Percentiles rank a stretch among this genome's conserved stretches.
Evolutionary conservation across 2,329 filamentous ascomycete species (phyloP).

Genomic region (Leptographium radiaticola): DNA sequence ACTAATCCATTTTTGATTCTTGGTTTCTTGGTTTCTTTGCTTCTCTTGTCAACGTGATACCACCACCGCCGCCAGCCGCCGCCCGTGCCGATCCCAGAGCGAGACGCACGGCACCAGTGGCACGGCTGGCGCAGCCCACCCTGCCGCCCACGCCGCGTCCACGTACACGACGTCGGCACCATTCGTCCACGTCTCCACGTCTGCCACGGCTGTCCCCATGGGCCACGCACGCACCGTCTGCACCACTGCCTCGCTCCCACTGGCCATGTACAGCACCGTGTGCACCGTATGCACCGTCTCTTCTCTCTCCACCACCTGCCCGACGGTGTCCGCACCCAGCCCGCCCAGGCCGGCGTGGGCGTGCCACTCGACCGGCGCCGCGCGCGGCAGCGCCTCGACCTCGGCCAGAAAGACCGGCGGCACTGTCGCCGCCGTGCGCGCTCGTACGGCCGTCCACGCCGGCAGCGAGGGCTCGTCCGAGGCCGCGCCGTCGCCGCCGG

Average conservation of each 20-base stretch:
- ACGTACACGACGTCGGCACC: conserved; percentile 7
- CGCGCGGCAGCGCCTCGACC: conserved; percentile 63
- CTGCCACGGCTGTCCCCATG: background rate
- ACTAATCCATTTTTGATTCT: background rate
- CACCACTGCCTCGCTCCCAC: background rate
- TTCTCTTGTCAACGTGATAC: conserved; percentile 8
- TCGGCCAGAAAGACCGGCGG: conserved; percentile 65
- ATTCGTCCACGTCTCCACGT: background rate
- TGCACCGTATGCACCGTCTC: background rate
- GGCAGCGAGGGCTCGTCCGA: conserved; percentile 26
- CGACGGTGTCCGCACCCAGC: background rate
- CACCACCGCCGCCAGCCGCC: conserved; percentile 21
- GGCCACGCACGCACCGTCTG: conserved; percentile 4
- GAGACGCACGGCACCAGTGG: conserved; percentile 27
- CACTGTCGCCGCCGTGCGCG: background rate
- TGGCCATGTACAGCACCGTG: background rate
- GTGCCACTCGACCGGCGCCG: conserved; percentile 73
- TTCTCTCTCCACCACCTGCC: background rate
- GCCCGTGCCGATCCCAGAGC: conserved; percentile 26
- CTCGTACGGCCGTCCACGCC: conserved; percentile 34
- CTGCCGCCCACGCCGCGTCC: background rate
- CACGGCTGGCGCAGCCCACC: background rate
- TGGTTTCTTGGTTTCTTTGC: background rate
- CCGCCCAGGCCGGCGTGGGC: conserved; percentile 45
- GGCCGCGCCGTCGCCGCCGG: conserved; percentile 15